A percentile compares a stretch with the other conserved stretches of the same genome.
Evolutionary conservation across 345 rosid species (phyloP).

Genomic region (Durio zibethinus): DNA sequence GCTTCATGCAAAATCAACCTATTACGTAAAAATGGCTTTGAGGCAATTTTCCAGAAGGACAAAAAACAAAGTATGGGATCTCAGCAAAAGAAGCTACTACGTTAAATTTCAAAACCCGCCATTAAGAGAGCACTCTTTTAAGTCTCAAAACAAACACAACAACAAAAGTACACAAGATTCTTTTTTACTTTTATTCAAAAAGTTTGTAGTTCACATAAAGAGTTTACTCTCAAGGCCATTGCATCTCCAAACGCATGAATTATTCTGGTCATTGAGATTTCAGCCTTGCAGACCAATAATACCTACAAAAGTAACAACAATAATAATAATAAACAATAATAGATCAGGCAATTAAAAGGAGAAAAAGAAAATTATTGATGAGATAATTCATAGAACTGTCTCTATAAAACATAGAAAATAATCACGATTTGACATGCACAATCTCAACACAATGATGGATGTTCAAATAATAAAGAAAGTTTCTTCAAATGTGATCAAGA

Average conservation of each 20-base stretch:
- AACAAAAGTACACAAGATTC: not conserved
- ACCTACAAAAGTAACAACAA: slow-evolving; percentile 28
- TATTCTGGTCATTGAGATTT: not conserved
- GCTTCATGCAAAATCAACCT: too few relatives aligned
- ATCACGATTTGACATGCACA: not conserved
- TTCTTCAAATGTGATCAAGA: too few relatives aligned
- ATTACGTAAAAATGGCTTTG: too few relatives aligned
- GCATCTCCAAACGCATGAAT: not conserved
- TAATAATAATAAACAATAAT: too few relatives aligned
- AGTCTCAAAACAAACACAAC: not conserved
- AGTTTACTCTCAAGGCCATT: not conserved
- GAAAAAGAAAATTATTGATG: not conserved
- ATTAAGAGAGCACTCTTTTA: not conserved
- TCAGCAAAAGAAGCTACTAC: not conserved
- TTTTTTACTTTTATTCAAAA: not conserved
- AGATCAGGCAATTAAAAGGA: not conserved
- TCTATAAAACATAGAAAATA: not conserved
- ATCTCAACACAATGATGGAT: not conserved
- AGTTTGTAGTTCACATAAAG: not conserved
- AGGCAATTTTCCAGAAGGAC: too few relatives aligned
- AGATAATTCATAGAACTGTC: not conserved
- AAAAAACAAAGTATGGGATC: too few relatives aligned
- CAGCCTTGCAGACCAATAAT: slow-evolving; percentile 58
- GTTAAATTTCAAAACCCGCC: not conserved
- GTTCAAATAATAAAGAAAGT: not conserved